A percentile compares a stretch with the other conserved stretches of the same genome.
These are phyloP conservation scores for Pseudopediastrum boryanum DNA, from an alignment of 139 green algal genomes.

Conservation along the genomic window DNA sequence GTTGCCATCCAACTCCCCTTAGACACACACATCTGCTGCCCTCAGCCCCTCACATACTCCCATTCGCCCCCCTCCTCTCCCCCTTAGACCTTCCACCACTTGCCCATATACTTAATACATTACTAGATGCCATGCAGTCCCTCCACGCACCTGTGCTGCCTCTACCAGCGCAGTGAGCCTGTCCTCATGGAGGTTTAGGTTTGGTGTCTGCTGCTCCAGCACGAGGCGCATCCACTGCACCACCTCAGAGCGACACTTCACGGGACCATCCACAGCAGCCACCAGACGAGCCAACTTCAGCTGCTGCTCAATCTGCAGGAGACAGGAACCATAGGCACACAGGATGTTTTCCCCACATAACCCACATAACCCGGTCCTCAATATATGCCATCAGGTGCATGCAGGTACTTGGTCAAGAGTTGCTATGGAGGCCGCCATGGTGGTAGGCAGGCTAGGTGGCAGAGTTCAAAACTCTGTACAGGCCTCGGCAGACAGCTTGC, in stretches of 20 bases:
- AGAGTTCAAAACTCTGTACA: background rate
- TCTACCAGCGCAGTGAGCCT: conserved; percentile 61
- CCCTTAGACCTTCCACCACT: background rate
- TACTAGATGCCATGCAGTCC: background rate
- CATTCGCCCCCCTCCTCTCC: background rate
- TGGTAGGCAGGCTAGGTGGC: background rate
- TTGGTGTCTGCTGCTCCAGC: conserved; percentile 44
- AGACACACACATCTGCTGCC: background rate
- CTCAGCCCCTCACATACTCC: background rate
- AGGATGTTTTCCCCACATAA: background rate
- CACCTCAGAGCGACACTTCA: conserved; percentile 44
- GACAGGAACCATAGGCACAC: background rate
- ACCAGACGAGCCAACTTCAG: conserved; percentile 71
- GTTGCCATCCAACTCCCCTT: background rate
- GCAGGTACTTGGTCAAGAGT: background rate
- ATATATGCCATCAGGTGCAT: background rate
- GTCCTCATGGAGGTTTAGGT: conserved; percentile 59
- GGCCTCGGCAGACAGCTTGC: background rate
- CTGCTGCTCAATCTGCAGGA: conserved; percentile 58
- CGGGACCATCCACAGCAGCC: conserved; percentile 50
- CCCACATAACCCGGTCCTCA: too few species aligned
- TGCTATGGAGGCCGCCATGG: background rate
- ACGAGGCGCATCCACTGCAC: conserved; percentile 41
- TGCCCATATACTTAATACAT: background rate
- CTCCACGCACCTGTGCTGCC: conserved; percentile 51